These are phyloP conservation scores for Metschnikowia reukaufii DNA, from an alignment of 805 yeast genomes.

Conservation along the genomic window DNA sequence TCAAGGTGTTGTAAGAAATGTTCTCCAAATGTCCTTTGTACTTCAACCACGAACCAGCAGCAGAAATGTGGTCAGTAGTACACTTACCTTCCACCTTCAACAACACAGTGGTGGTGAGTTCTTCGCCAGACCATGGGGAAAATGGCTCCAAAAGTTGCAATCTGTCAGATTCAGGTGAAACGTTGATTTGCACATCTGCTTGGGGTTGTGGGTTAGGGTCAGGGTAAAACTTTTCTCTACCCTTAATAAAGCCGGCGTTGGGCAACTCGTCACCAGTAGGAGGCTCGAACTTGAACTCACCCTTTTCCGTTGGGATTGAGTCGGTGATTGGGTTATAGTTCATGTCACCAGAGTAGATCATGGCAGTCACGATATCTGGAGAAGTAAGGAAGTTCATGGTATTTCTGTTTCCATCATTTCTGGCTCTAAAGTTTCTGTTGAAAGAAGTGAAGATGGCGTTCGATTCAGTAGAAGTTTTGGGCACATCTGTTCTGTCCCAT, in stretches of 20 bases:
- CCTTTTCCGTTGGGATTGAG: constrained; percentile 67
- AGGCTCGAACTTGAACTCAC: constrained; percentile 76
- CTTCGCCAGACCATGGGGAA: constrained; percentile 81
- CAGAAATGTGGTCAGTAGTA: constrained; percentile 97
- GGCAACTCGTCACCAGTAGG: constrained; percentile 88
- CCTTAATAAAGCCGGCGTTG: constrained; percentile 67
- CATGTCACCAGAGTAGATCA: constrained; percentile 92
- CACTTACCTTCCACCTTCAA: constrained; percentile 96
- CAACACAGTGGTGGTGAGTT: constrained; percentile 70
- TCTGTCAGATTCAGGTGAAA: constrained; percentile 89
- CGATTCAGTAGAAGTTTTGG: constrained; percentile 59
- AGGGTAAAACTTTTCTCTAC: constrained; percentile 76
- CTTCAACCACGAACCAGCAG: constrained; percentile 98
- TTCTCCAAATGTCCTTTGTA: constrained; percentile 97
- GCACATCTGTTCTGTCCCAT: constrained; percentile 91
- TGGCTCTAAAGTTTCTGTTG: constrained; percentile 96
- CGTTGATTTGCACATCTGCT: constrained; percentile 58
- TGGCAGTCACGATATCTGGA: constrained; percentile 96
- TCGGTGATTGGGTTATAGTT: constrained; percentile 91
- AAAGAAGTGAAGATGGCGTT: constrained; percentile 95
- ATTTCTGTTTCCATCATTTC: constrained; percentile 97
- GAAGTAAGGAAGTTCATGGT: constrained; percentile 98
- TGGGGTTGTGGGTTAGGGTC: constrained; percentile 64
- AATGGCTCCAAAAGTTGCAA: constrained; percentile 90
- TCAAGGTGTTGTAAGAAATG: constrained; percentile 90